Evolutionary conservation across 352 stramenopile species (phyloP).

Genomic region (Phytopythium cucurbitacearum): DNA sequence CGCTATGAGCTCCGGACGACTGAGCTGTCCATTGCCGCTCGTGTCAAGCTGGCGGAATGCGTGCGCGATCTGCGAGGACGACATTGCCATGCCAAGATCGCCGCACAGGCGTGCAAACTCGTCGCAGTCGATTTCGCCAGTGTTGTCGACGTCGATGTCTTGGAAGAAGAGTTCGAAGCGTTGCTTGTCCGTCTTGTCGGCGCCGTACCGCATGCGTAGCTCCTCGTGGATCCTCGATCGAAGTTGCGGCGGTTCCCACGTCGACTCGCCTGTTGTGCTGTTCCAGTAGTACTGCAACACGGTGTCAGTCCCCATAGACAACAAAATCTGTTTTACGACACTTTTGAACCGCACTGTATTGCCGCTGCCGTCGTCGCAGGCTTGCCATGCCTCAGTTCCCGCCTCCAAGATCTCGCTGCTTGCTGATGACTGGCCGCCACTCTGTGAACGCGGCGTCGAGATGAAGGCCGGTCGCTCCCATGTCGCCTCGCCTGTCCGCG

Average conservation of each 20-base stretch:
- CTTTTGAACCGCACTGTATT: slow-evolving; percentile 37
- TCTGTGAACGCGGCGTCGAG: slow-evolving; percentile 3
- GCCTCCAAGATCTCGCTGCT: not conserved
- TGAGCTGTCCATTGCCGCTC: slow-evolving; percentile 55
- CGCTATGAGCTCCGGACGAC: slow-evolving; percentile 47
- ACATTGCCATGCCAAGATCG: slow-evolving; percentile 64
- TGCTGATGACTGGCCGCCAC: not conserved
- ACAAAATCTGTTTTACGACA: not conserved
- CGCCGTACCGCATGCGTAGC: slow-evolving; percentile 41
- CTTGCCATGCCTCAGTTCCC: slow-evolving; percentile 34
- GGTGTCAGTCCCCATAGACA: slow-evolving; percentile 2
- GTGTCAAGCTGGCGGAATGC: slow-evolving; percentile 61
- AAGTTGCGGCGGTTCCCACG: slow-evolving; percentile 53
- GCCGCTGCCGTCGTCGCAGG: slow-evolving; percentile 51
- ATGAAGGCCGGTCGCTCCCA: slow-evolving; percentile 46
- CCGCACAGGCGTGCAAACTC: slow-evolving; percentile 63
- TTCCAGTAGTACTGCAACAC: slow-evolving; percentile 69
- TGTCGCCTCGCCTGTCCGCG: slow-evolving; percentile 49
- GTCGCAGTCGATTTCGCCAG: slow-evolving; percentile 54
- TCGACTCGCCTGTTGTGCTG: slow-evolving; percentile 50
- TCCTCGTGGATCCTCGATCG: slow-evolving; percentile 54
- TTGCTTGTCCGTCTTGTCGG: slow-evolving; percentile 45
- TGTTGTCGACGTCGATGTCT: slow-evolving; percentile 57
- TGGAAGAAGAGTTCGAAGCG: slow-evolving; percentile 64
- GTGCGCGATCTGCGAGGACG: slow-evolving; percentile 41